These are phyloP conservation scores for Pseudogymnoascus sp. DNA, from an alignment of 2,329 filamentous ascomycete species.

Conservation along the genomic window DNA sequence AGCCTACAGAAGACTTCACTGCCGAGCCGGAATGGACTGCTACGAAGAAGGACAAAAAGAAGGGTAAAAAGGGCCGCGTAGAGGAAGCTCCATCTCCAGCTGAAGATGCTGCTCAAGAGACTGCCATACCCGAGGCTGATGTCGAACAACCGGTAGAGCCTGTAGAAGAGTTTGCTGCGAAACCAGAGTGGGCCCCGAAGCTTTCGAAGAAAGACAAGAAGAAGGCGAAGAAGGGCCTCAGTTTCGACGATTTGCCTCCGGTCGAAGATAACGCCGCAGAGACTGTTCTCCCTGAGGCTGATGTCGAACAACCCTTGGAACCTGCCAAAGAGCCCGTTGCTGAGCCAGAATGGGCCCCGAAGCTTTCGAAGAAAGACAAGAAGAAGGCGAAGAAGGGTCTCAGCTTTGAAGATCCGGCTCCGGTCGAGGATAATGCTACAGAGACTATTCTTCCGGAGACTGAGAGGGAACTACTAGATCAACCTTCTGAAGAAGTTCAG, in stretches of 20 bases:
- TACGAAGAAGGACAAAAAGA: constrained; percentile 35
- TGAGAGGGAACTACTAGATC: not conserved
- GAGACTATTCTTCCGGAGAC: not conserved
- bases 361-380: constrained; percentile 15
- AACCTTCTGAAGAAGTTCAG: not conserved
- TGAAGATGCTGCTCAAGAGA: not conserved
- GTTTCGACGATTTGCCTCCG: not conserved
- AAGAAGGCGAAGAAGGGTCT: constrained; percentile 31
- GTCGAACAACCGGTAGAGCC: not conserved
- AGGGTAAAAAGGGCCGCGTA: constrained; percentile 20
- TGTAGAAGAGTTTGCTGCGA: not conserved
- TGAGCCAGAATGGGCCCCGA: not conserved
- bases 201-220: constrained; percentile 26
- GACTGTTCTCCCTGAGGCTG: not conserved
- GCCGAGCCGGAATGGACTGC: not conserved
- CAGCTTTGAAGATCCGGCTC: not conserved
- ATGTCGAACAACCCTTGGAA: not conserved
- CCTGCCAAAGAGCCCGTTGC: not conserved
- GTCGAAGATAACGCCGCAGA: not conserved
- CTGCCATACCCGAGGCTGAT: not conserved
- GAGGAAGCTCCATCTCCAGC: not conserved
- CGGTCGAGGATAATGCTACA: not conserved
- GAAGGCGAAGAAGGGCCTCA: constrained; percentile 24
- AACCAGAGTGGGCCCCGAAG: not conserved
- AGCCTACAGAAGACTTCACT: not conserved